Conservation (phyloP, 148 eudicot species). For the Fagopyrum homotropicum region DNA sequence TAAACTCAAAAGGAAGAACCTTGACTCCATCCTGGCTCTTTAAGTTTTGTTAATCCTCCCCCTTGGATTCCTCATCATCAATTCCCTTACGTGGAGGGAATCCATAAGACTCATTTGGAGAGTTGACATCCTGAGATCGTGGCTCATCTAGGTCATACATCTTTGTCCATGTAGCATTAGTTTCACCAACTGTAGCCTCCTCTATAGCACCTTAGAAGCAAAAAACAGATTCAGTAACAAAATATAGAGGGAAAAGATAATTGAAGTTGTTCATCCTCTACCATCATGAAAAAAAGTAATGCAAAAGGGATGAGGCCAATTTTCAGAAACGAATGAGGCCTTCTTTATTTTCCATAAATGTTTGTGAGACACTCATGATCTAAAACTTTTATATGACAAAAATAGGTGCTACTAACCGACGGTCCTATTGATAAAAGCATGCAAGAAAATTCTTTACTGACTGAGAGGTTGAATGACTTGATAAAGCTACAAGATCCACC, state of each 20-base stretch:
- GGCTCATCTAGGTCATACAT: constrained; percentile 68
- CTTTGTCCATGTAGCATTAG: constrained; percentile 55
- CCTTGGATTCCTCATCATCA: constrained; percentile 36
- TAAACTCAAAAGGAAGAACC: constrained; percentile 93
- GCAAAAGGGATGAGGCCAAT: background rate
- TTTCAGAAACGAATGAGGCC: background rate
- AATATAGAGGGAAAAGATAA: background rate
- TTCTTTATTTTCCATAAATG: too few relatives aligned
- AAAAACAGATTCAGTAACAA: constrained; percentile 12
- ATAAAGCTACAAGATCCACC: constrained; percentile 27
- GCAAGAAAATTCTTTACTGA: background rate
- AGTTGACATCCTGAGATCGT: constrained; percentile 47
- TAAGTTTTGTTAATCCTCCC: constrained; percentile 50
- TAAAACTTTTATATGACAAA: background rate
- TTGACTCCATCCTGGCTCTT: constrained; percentile 66
- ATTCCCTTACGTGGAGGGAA: constrained; percentile 39
- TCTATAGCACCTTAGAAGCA: constrained; percentile 16
- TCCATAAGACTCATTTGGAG: constrained; percentile 40
- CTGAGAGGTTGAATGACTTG: constrained; percentile 23
- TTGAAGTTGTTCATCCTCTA: background rate
- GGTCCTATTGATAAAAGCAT: background rate
- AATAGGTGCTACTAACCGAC: background rate
- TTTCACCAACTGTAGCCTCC: constrained; percentile 44
- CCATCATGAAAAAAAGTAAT: background rate
- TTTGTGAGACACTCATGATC: background rate